Base-by-base conservation (phyloP, 208 protist genomes). In the Crithidia bombi region DNA sequence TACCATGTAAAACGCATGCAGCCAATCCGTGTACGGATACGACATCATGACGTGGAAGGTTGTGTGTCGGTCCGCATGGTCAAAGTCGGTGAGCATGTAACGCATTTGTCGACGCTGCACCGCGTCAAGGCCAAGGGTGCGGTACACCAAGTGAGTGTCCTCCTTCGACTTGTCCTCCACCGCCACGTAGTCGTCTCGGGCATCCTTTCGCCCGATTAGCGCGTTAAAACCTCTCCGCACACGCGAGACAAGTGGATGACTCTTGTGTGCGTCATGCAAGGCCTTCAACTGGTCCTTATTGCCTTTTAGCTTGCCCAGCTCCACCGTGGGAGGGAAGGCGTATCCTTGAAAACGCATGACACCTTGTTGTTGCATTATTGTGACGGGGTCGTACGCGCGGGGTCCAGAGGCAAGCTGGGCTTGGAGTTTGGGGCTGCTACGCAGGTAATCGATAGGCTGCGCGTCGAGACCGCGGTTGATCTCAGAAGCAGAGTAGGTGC, bases 11-110 rank as follows among this genome's bases (percentile, higher is more conserved):
- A 96, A 84, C 19, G 78, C 87, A 56, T 96, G 89, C 5, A 93
- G 35, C 89, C 88, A 94, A 46, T 96, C 87, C 12, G 87, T 87
- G 80, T 96, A 96, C 12, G 91, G 91, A 68, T 96, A 96, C n/a
- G 88, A 87, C 87, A 93, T 90, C 91, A 96, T 94, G 12, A 96
- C 87, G 64, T 96, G 91, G 55, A 94, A 94, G 30, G 88, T 64
- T 25, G 82, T 93, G 56, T 90, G 72, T 32, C 85, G 78, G 74
- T 96, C 87, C 9, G 57, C 68, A 73, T 93, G 83, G 65, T 94
- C 88, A 67, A 94, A 93, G 66, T 96, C 91, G 3, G 83, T 91
- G 35, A 94, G 82, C 87, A 94, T 93, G 69, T 84, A 91, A 26
- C 87, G 84, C 77, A 92, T 87, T 75, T 96, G 87, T 32, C 89